Evolutionary conservation across 2,329 filamentous ascomycete species (phyloP), one percentile per base, ranked within the genome.

Genomic region (Pseudocercospora macadamiae): DNA sequence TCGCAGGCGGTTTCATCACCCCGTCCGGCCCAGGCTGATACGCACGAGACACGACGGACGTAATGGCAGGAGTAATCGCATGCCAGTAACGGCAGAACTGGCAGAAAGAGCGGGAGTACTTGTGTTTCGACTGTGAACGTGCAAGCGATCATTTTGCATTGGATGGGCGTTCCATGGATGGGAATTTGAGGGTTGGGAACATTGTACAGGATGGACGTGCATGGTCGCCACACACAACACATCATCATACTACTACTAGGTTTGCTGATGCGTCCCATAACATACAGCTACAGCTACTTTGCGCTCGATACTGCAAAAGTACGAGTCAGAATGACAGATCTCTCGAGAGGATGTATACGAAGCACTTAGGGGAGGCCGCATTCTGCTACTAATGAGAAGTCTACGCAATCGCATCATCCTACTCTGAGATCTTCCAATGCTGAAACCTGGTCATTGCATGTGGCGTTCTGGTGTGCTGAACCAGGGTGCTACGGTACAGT

Each of bases 1-100:
- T 97, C 68, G 93, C 93, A 48, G 95, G 95, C 68, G 95, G 95
- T 60, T 99, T 93, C 91, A 66, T 74, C 32, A 74, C 72, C 37
- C 71, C 72, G 8, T 61, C 60, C 45, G 66, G 65, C 39, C 65
- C 65, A 12, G 61, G 59, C 21, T 64, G 55, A 61, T 54, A 26
- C 45, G 21, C 51, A 39, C 61, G 45, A 60, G 30, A 30, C 12
- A 49, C 8, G 36, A 54, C 44, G 42, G 36, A 44, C 34, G 47
- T 60, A 57, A 60, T 57, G 54, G 58, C 58, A 57, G 54, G 19
- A 49, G 54, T 19, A 49, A 48, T 32, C 51, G 36, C 36, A 53
- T 39, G 51, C 21, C 32, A 53, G 36, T 53, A 37, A 53, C 51
- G 51, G 32, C 51, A 59, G 44, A 19, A 51, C 25, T 39, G 51